These are phyloP conservation scores for Prasinococcaceae sp. DNA, from an alignment of 139 green algal genomes.

Conservation along the genomic window DNA sequence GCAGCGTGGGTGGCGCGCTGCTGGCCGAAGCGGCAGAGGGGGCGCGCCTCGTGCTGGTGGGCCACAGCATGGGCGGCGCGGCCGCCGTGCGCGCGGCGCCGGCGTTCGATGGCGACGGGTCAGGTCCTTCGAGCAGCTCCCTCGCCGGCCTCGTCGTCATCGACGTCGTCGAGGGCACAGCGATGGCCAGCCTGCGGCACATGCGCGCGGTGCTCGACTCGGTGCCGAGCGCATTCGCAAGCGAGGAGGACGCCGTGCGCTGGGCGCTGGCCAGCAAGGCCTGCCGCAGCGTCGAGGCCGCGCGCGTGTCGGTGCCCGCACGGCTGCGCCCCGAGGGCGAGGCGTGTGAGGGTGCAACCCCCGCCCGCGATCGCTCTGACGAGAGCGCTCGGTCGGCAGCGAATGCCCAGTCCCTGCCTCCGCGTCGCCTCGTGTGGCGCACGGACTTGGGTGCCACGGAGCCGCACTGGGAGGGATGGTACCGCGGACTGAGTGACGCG, in stretches of 20 bases:
- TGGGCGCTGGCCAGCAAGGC: constrained; percentile 40
- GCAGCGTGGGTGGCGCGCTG: constrained; percentile 10
- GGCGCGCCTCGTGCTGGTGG: constrained; percentile 47
- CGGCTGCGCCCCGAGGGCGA: constrained; percentile 37
- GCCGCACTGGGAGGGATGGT: constrained; percentile 74
- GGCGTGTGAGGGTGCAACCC: not conserved
- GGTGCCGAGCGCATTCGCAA: constrained; percentile 43
- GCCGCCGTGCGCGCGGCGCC: constrained; percentile 47
- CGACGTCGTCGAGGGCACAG: constrained; percentile 84
- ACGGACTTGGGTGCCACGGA: constrained; percentile 45
- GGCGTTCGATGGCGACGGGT: constrained; percentile 26
- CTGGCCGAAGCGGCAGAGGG: not conserved
- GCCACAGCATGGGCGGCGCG: constrained; percentile 75
- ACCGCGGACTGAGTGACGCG: constrained; percentile 44
- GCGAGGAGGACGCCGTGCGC: constrained; percentile 29
- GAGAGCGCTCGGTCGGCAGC: too few relatives aligned
- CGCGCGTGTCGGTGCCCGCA: constrained; percentile 43
- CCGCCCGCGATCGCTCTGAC: too few relatives aligned
- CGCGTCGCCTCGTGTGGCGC: constrained; percentile 51
- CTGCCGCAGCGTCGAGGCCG: constrained; percentile 14
- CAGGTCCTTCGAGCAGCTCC: not conserved
- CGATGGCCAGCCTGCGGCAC: constrained; percentile 51
- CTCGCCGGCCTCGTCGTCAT: constrained; percentile 64
- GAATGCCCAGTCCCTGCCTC: too few relatives aligned
- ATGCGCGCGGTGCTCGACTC: constrained; percentile 52